phyloP scores from a whole-genome alignment of 2,329 filamentous ascomycete genomes.

The Moelleriella libera region DNA sequence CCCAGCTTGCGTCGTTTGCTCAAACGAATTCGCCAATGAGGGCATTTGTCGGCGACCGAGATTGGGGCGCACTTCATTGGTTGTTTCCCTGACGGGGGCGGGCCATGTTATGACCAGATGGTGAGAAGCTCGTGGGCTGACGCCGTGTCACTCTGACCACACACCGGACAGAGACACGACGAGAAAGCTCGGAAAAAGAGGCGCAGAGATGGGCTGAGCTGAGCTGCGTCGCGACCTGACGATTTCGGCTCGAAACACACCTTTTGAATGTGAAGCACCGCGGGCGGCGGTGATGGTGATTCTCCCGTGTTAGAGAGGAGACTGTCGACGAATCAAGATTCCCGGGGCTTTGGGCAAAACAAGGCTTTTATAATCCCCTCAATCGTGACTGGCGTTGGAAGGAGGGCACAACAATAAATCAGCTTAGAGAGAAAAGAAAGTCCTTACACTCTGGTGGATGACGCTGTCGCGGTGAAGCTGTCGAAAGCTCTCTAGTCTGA shows the following conservation, averaged over 20 bases:
- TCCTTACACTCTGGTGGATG: too few relatives aligned
- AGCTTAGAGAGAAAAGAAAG: too few relatives aligned
- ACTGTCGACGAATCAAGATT: background rate
- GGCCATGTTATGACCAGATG: background rate
- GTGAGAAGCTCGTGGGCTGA: background rate
- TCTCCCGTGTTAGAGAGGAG: background rate
- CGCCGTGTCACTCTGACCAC: background rate
- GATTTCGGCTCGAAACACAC: background rate
- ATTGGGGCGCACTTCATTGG: background rate
- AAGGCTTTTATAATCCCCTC: too few relatives aligned
- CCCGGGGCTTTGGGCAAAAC: background rate
- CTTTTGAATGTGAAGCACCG: background rate
- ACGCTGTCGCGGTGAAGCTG: background rate
- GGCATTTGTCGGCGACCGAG: background rate
- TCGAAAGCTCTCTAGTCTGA: background rate
- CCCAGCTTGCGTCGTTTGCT: background rate
- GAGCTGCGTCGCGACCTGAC: background rate
- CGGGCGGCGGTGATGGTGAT: background rate
- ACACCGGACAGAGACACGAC: background rate
- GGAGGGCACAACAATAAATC: too few relatives aligned
- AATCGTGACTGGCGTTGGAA: too few relatives aligned
- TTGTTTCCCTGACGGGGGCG: too few relatives aligned
- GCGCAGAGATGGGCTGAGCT: background rate
- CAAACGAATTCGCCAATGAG: too few relatives aligned
- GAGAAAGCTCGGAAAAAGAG: background rate